phyloP scores from a whole-genome alignment of 352 stramenopile species.

The Globisporangium irregulare region DNA sequence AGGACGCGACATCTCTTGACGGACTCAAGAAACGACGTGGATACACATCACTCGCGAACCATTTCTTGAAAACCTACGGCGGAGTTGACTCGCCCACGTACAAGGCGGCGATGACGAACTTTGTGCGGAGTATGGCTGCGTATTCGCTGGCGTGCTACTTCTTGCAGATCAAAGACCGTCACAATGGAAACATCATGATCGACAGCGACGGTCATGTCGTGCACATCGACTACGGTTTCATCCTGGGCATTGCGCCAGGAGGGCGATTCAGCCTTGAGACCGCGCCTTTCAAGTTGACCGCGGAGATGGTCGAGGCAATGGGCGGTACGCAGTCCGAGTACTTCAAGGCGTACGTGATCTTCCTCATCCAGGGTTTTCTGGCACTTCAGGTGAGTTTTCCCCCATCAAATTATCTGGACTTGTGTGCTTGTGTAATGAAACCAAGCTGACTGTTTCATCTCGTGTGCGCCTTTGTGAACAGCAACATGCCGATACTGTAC shows the following conservation, averaged over 20 bases:
- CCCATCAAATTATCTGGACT: neutral
- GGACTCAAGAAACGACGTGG: constrained; percentile 90
- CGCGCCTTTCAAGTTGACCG: constrained; percentile 98
- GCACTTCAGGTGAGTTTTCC: constrained; percentile 85
- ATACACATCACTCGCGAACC: constrained; percentile 84
- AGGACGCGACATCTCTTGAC: constrained; percentile 97
- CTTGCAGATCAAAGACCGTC: constrained; percentile 97
- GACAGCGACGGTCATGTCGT: constrained; percentile 96
- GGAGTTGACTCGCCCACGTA: constrained; percentile 75
- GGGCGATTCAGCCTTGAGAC: constrained; percentile 95
- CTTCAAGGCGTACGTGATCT: constrained; percentile 97
- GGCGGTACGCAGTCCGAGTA: constrained; percentile 88
- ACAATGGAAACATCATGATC: constrained; percentile 99
- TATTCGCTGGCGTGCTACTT: constrained; percentile 98
- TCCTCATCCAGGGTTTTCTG: constrained; percentile 97
- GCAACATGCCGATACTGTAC: constrained; percentile 91
- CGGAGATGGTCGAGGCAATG: constrained; percentile 98
- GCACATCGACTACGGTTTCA: constrained; percentile 99
- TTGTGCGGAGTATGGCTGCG: constrained; percentile 95
- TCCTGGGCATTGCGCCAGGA: constrained; percentile 96
- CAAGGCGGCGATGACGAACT: constrained; percentile 95
- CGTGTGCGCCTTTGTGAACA: constrained; percentile 24
- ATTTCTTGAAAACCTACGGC: constrained; percentile 94
- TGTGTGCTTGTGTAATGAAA: neutral
- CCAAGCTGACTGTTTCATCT: constrained; percentile 13